A percentile compares a stretch with the other conserved stretches of the same genome.
Evolutionary conservation across 1,139 yeast genomes (phyloP).

Genomic region (Blastobotrys raffinosifermentans): DNA sequence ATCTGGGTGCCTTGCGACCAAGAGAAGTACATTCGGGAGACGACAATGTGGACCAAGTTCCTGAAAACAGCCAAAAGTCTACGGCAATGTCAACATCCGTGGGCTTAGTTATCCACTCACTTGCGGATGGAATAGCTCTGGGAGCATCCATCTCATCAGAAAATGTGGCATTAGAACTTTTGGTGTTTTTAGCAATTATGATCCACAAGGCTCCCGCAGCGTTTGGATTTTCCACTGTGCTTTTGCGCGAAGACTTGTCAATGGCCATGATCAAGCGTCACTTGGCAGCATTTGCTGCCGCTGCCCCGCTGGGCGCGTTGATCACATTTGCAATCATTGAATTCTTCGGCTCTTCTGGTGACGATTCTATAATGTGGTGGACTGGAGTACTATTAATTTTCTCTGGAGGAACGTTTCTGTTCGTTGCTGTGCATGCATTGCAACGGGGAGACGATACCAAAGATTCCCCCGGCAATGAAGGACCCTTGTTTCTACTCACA

Average conservation of each 20-base stretch:
- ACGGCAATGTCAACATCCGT: conserved; percentile 38
- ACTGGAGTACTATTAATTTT: conserved; percentile 52
- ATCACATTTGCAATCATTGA: conserved; percentile 40
- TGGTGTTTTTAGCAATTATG: conserved; percentile 55
- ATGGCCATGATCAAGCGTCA: conserved; percentile 37
- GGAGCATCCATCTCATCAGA: conserved; percentile 54
- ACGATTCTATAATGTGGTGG: conserved; percentile 33
- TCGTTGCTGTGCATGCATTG: conserved; percentile 62
- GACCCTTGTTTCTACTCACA: conserved; percentile 20
- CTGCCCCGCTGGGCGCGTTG: conserved; percentile 51
- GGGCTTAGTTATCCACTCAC: conserved; percentile 61
- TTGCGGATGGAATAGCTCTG: conserved; percentile 70
- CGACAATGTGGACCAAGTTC: neutral
- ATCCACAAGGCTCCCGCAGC: conserved; percentile 74
- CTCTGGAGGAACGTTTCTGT: conserved; percentile 69
- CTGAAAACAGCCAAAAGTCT: neutral
- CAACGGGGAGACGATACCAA: conserved; percentile 30
- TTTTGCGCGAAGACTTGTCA: conserved; percentile 36
- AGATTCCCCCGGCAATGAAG: conserved; percentile 16
- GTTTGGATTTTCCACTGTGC: conserved; percentile 57
- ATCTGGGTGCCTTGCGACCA: conserved; percentile 3
- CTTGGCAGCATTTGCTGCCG: conserved; percentile 42
- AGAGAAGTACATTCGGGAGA: conserved; percentile 1
- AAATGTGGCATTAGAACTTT: conserved; percentile 42
- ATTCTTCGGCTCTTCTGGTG: conserved; percentile 28